phyloP scores from a whole-genome alignment of 352 stramenopile genomes.

The Pythium coloratum region DNA sequence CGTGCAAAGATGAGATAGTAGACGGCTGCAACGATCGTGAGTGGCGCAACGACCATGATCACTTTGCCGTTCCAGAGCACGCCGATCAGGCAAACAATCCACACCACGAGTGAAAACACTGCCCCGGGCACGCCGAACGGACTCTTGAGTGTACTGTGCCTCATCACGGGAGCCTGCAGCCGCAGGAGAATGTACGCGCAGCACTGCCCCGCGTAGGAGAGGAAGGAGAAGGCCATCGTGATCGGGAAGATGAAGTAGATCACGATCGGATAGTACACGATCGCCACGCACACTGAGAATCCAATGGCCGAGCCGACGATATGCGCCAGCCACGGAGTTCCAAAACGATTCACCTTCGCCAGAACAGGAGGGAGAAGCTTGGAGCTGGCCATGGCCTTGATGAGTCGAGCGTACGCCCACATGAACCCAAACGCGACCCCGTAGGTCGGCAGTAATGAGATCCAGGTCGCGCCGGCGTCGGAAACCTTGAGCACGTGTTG shows the following conservation, averaged over 20 bases:
- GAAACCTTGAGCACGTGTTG: conserved; percentile 9
- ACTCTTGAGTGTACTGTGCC: conserved; percentile 21
- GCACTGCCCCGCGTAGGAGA: conserved; percentile 29
- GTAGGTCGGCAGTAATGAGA: conserved; percentile 30
- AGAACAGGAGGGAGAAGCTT: conserved; percentile 16
- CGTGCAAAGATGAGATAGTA: conserved; percentile 27
- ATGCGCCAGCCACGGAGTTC: conserved; percentile 13
- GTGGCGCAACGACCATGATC: conserved; percentile 5
- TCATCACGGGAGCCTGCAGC: conserved; percentile 11
- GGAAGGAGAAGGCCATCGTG: conserved; percentile 15
- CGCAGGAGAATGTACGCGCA: conserved; percentile 19
- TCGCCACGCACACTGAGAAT: conserved; percentile 8
- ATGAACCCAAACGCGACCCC: conserved; percentile 32
- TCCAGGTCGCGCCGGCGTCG: conserved; percentile 6
- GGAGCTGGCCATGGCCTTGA: conserved; percentile 22
- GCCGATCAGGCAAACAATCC: conserved; percentile 11
- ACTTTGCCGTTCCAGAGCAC: conserved; percentile 14
- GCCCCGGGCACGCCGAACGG: conserved; percentile 22
- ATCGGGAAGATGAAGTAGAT: conserved; percentile 17
- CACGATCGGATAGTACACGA: conserved; percentile 4
- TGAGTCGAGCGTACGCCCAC: conserved; percentile 25
- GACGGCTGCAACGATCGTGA: conserved; percentile 1
- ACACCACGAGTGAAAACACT: conserved; percentile 18
- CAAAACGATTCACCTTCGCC: conserved; percentile 1
- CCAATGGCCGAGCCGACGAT: conserved; percentile 9